Percentiles rank a stretch among this genome's conserved stretches.
Evolutionary conservation across 2,329 filamentous ascomycete genomes (phyloP).

Genomic region (Pyricularia grisea): DNA sequence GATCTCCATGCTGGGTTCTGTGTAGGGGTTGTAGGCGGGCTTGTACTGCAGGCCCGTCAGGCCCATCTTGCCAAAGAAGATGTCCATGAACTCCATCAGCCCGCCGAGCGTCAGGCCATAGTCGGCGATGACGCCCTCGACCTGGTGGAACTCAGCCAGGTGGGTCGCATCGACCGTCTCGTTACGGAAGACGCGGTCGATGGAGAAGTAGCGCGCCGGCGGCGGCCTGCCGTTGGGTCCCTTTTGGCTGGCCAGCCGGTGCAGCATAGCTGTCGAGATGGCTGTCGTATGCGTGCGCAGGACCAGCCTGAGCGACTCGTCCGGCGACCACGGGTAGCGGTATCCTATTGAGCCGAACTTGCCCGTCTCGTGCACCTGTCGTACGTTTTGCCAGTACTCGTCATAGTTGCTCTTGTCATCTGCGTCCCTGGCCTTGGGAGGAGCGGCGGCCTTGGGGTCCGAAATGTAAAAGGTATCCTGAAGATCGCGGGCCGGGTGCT

Average conservation of each 20-base stretch:
- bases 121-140: slow-evolving; percentile 97
- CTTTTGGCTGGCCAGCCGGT: slow-evolving; percentile 70
- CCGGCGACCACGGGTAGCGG: slow-evolving; percentile 84
- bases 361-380: slow-evolving; percentile 78
- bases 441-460: slow-evolving; percentile 70
- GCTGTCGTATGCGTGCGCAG: slow-evolving; percentile 95
- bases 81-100: slow-evolving; percentile 56
- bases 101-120: slow-evolving; percentile 88
- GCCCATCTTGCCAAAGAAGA: slow-evolving; percentile 87
- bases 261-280: slow-evolving; percentile 80
- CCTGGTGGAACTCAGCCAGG: slow-evolving; percentile 95
- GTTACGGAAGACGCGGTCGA: slow-evolving; percentile 96
- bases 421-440: slow-evolving; percentile 26
- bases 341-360: slow-evolving; percentile 95
- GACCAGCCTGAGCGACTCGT: slow-evolving; percentile 79
- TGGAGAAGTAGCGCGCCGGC: slow-evolving; percentile 91
- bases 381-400: slow-evolving; percentile 80
- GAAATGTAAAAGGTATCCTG: slow-evolving; percentile 98
- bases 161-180: slow-evolving; percentile 96
- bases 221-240: slow-evolving; percentile 58
- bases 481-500: slow-evolving; percentile 92
- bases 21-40: slow-evolving; percentile 92
- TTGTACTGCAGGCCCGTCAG: slow-evolving; percentile 83
- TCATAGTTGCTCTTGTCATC: slow-evolving; percentile 58
- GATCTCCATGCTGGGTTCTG: slow-evolving; percentile 95